Evolutionary conservation across 768 basidiomycete genomes (phyloP).

Genomic region (Grammothele lineata): DNA sequence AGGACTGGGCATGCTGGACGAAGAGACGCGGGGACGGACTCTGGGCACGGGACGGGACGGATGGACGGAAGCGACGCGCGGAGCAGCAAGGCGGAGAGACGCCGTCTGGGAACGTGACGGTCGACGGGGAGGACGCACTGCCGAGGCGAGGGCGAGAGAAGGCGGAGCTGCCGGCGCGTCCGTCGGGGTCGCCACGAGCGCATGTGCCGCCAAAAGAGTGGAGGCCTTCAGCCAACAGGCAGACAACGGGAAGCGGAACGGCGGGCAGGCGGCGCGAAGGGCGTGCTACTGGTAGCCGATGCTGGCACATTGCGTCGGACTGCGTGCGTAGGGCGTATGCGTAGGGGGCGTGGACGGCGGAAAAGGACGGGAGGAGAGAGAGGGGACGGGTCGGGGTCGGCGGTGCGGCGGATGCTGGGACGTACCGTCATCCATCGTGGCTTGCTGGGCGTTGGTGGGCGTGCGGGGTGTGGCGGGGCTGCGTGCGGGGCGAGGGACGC

Average conservation of each 20-base stretch:
- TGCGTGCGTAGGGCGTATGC: conserved; percentile 3
- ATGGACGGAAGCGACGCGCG: too few species aligned
- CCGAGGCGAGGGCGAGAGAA: conserved; percentile 2
- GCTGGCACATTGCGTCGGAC: conserved; percentile 10
- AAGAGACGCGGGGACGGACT: conserved; percentile 14
- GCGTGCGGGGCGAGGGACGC: background rate
- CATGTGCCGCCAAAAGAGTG: conserved; percentile 4
- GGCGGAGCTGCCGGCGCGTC: conserved; percentile 1
- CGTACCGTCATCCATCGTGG: conserved; percentile 73
- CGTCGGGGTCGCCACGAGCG: conserved; percentile 12
- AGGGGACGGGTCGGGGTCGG: conserved; percentile 34
- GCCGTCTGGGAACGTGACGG: too few species aligned
- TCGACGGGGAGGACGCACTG: too few species aligned
- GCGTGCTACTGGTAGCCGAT: conserved; percentile 20
- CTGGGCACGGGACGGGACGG: background rate
- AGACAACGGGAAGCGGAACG: conserved; percentile 5
- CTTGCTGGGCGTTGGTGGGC: background rate
- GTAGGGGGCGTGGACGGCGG: conserved; percentile 4
- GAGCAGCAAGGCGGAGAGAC: too few species aligned
- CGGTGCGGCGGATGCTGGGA: conserved; percentile 74
- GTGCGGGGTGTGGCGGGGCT: background rate
- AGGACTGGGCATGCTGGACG: conserved; percentile 22
- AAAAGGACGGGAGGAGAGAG: conserved; percentile 8
- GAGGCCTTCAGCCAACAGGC: conserved; percentile 29
- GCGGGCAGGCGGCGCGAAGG: conserved; percentile 7